Evolutionary conservation across 1,284 basidiomycete genomes (phyloP), one percentile per base, ranked within the genome.

Genomic region (Puccinia polysora): DNA sequence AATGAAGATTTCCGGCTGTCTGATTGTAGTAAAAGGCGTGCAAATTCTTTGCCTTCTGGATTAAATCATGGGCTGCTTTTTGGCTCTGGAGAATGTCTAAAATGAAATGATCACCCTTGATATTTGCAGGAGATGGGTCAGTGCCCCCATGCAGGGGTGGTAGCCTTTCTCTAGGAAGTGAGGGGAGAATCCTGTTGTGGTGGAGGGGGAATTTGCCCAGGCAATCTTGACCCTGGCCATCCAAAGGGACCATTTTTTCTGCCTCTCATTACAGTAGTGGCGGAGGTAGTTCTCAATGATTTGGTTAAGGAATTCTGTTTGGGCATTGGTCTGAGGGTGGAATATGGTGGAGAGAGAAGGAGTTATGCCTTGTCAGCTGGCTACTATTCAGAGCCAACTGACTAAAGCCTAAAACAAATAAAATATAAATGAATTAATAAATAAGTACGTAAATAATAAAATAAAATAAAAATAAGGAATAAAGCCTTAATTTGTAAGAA

Each of bases 261-360:
- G 59, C 12, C 23, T 14, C 15, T 62, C 6, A 25, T 18, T 40
- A 15, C 5, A 6, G 28, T 25, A 52, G 23, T 58, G 58, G 4
- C 65, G 4, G 30, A 68, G 45, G 34, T 53, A 68, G 5, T 7
- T n/a, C 49, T 65, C 43, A 7, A 65, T 18, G 15, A 20, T 30
- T 30, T 52, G 47, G 20, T 68, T 68, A 15, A 43, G 30, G 23
- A 52, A 12, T 20, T 68, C 52, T 12, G 53, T 30, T 28, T 68
- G 65, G 6, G 53, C 53, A 62, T 68, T 36, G 20, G 65, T 68
- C 23, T 68, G 65, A 14, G 65, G 53, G 32, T 68, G 65, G 58
- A 28, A 68, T 7, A 52, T 52, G 14, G 65, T 68, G 4, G 65
- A 68, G 5, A 30, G 65, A 18, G 45, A 14, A 43, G 65, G 23